Base-by-base conservation (phyloP, 2,329 filamentous ascomycete genomes). In the Pseudocercospora fuligena region DNA sequence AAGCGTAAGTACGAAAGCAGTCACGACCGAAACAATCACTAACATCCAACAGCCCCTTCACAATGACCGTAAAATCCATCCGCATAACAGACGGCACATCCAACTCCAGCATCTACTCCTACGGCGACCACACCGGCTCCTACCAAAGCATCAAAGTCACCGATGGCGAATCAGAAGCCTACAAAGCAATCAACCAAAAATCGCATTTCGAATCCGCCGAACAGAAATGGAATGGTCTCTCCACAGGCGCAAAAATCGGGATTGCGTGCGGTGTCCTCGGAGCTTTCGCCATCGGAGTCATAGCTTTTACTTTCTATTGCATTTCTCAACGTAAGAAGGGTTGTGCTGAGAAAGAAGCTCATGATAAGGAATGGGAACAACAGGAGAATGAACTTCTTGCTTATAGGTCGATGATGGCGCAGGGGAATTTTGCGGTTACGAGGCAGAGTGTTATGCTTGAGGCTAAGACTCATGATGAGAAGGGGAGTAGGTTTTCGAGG, bases 321-420 rank as follows among this genome's bases (percentile, higher is more conserved):
- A 70, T 85, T 68, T 79, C 78, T 57, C 84, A 86, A 74, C 80
- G 85, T 65, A 80, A 81, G 65, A 78, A 79, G 67, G 85, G 85
- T 36, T 81, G 82, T 65, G 79, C 80, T 53, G 85, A 86, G 73
- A 78, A 80, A 54, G 80, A 79, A 21, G 63, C 81, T 23, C 82
- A 82, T 47, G 83, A 85, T 67, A 78, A 79, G 72, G 81, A 81
- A 59, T 85, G 81, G 77, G 77, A 80, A 47, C 76, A 78, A 64
- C 76, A 81, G 58, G 73, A 77, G 21, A 66, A 69, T 27, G 80
- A 82, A 70, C 65, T 78, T 36, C 67, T 73, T 61, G 72, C 73
- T 47, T 78, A 78, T 53, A 65, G 71, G 27, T 64, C 66, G 4
- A 72, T 72, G 72, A 75, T 75, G 74, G 67, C 67, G 5, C 70